Evolutionary conservation across 75 land plant species (phyloP).

Genomic region (Sequoiadendron giganteum): DNA sequence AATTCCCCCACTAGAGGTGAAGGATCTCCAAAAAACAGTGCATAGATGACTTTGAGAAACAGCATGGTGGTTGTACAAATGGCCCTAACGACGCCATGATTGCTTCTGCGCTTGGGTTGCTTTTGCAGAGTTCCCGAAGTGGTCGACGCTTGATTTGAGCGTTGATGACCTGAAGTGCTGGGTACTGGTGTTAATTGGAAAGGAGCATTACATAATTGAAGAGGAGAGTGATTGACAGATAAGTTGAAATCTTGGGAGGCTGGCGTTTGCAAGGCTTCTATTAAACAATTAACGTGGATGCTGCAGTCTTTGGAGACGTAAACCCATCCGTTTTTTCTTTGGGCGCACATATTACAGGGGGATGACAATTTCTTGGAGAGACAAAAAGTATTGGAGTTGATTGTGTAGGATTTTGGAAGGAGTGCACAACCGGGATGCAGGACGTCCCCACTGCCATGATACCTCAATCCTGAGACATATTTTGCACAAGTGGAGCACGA

Average conservation of each 20-base stretch:
- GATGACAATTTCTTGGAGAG: conserved; percentile 14
- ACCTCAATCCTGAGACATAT: conserved; percentile 28
- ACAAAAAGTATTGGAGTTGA: conserved; percentile 7
- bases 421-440: conserved; percentile 33
- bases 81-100: conserved; percentile 26
- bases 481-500: neutral
- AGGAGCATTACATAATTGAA: neutral
- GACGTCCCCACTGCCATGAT: conserved; percentile 43
- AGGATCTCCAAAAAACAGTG: conserved; percentile 18
- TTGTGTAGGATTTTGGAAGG: conserved; percentile 1
- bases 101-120: conserved; percentile 15
- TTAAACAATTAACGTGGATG: conserved; percentile 45
- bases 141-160: conserved; percentile 28
- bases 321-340: conserved; percentile 23
- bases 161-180: neutral
- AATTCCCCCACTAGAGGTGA: conserved; percentile 39
- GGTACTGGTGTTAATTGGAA: neutral
- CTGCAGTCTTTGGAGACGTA: conserved; percentile 21
- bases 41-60: too few species aligned
- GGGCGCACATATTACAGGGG: conserved; percentile 27
- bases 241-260: conserved; percentile 44
- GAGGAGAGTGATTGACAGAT: conserved; percentile 13
- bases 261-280: conserved; percentile 44
- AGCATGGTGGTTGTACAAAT: conserved; percentile 40
- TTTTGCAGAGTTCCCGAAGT: conserved; percentile 24